A percentile compares a stretch with the other conserved stretches of the same genome.
These are phyloP conservation scores for Dothistroma pini DNA, from an alignment of 2,329 filamentous ascomycete species.

Conservation along the genomic window DNA sequence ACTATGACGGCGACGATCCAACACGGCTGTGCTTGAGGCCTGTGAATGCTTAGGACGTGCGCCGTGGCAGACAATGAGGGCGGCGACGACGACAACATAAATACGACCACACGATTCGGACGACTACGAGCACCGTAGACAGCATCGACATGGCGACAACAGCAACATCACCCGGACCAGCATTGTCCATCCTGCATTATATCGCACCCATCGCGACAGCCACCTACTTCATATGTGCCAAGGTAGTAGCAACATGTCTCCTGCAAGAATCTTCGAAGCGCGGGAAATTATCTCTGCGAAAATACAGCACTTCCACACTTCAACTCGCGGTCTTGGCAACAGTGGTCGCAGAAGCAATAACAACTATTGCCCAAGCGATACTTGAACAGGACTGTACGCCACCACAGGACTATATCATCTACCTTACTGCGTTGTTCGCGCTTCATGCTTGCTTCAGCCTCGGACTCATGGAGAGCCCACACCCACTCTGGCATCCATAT, in stretches of 20 bases:
- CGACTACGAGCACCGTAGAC: not conserved
- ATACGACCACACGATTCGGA: not conserved
- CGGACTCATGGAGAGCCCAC: constrained; percentile 24
- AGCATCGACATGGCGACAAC: constrained; percentile 1
- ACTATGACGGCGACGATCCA: not conserved
- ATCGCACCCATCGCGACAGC: constrained; percentile 24
- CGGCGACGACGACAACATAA: not conserved
- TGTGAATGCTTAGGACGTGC: not conserved
- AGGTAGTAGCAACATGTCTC: constrained; percentile 27
- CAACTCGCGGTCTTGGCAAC: constrained; percentile 20
- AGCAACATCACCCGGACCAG: constrained; percentile 6
- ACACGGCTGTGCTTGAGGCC: constrained; percentile 3
- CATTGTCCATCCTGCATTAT: constrained; percentile 29
- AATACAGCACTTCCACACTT: constrained; percentile 20
- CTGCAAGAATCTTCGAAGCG: constrained; percentile 26
- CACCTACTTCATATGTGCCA: constrained; percentile 28
- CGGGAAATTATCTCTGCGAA: constrained; percentile 12
- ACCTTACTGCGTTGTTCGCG: constrained; percentile 20
- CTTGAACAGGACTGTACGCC: constrained; percentile 12
- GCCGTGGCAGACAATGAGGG: not conserved
- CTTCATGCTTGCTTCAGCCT: constrained; percentile 24
- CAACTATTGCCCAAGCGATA: constrained; percentile 19
- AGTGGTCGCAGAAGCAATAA: constrained; percentile 21
- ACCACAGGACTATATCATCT: constrained; percentile 26
- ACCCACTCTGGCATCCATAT: constrained; percentile 32